Evolutionary conservation across 2,329 filamentous ascomycete genomes (phyloP).

Genomic region (Aurifilum marmelostoma): DNA sequence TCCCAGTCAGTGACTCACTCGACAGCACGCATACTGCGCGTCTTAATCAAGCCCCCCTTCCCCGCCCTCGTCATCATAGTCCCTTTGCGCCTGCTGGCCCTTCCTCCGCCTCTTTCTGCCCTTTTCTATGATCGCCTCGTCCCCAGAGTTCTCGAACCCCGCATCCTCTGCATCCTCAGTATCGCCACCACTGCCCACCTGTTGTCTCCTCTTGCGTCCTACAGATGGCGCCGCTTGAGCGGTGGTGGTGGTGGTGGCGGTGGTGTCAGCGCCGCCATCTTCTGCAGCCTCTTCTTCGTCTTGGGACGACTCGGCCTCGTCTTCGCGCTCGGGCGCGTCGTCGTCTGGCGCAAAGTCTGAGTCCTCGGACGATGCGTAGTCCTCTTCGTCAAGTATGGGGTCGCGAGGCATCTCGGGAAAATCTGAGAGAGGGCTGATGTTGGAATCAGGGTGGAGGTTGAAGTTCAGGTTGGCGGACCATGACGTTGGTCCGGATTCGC

Average conservation of each 20-base stretch:
- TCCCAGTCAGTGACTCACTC: constrained; percentile 52
- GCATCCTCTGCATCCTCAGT: constrained; percentile 47
- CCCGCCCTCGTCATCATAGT: constrained; percentile 55
- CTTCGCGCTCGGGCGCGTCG: constrained; percentile 45
- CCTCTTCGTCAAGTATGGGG: constrained; percentile 48
- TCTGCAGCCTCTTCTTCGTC: constrained; percentile 56
- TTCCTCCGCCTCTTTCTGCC: constrained; percentile 55
- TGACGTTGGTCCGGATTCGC: neutral
- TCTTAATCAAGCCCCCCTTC: constrained; percentile 72
- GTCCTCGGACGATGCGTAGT: constrained; percentile 72
- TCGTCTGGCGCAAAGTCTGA: constrained; percentile 70
- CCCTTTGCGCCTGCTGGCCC: constrained; percentile 39
- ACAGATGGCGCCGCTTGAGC: constrained; percentile 30
- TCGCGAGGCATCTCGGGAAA: constrained; percentile 47
- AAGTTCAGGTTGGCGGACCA: neutral
- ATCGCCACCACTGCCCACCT: constrained; percentile 21
- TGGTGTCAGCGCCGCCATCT: constrained; percentile 33
- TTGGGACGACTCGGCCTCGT: constrained; percentile 43
- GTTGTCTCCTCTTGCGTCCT: constrained; percentile 40
- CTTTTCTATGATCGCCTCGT: constrained; percentile 69
- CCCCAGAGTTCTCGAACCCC: constrained; percentile 70
- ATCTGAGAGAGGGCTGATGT: neutral
- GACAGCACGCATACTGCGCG: constrained; percentile 67
- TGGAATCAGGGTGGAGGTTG: neutral
- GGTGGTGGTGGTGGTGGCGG: constrained; percentile 23